These are phyloP conservation scores for Penicillium psychrofluorescens DNA, from an alignment of 495 filamentous ascomycete species.

Conservation along the genomic window DNA sequence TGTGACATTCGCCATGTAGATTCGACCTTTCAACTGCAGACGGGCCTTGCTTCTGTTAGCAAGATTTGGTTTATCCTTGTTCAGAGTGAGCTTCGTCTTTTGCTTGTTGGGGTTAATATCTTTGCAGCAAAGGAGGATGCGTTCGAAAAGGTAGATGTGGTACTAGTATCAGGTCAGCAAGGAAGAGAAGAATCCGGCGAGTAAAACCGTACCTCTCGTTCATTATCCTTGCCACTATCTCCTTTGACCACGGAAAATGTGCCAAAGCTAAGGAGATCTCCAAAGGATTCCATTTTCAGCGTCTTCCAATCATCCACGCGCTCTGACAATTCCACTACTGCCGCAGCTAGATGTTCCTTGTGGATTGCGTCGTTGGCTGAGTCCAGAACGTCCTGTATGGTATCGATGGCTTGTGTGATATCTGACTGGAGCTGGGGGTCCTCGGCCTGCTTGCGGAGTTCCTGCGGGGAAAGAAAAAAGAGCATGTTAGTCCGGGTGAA, in stretches of 20 bases:
- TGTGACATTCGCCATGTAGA: constrained; percentile 99
- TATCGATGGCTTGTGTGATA: constrained; percentile 62
- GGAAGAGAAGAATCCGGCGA: background rate
- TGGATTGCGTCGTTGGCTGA: constrained; percentile 86
- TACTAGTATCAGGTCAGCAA: constrained; percentile 52
- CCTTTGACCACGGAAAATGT: constrained; percentile 90
- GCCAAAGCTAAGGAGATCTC: constrained; percentile 81
- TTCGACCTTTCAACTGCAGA: constrained; percentile 89
- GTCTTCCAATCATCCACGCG: constrained; percentile 99
- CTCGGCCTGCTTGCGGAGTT: constrained; percentile 75
- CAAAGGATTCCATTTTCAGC: constrained; percentile 82
- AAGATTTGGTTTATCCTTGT: constrained; percentile 59
- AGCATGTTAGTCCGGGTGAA: background rate
- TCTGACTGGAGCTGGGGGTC: constrained; percentile 62
- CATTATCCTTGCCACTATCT: constrained; percentile 64
- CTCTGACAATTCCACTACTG: constrained; percentile 68
- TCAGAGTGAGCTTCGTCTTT: constrained; percentile 60
- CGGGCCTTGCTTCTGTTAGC: constrained; percentile 70
- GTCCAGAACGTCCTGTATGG: constrained; percentile 68
- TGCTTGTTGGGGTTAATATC: constrained; percentile 83
- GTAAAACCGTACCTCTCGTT: constrained; percentile 63
- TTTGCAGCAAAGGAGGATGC: constrained; percentile 95
- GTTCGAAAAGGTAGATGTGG: constrained; percentile 94
- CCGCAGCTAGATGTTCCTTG: constrained; percentile 71
- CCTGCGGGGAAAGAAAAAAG: constrained; percentile 40